Evolutionary conservation across 768 basidiomycete genomes (phyloP), one percentile per base, ranked within the genome.

Genomic region (Lentinula detonsa): DNA sequence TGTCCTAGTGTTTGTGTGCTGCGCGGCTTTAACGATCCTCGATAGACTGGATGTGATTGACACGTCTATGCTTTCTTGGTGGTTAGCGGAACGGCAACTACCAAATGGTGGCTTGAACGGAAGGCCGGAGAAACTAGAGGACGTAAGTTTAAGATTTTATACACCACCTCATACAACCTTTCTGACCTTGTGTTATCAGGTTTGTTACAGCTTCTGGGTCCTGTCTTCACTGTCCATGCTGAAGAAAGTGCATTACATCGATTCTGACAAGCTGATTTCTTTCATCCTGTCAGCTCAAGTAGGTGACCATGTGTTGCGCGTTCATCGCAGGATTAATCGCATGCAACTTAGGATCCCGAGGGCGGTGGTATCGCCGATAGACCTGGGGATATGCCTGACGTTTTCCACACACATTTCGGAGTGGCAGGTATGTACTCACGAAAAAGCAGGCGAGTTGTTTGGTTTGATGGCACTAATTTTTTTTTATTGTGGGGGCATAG

Each of bases 161-260:
- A 45, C 42, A 3, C 10, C 35, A 37, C 21, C 10, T 21, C 34
- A 35, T 5, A 31, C n/a, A 13, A 34, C 6, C 8, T 46, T 28
- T 4, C n/a, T 13, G 7, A 33, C n/a, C 63, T 45, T 37, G 10
- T 40, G 48, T 21, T 18, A n/a, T 5, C 62, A 96, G 94, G 93
- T 98, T 16, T 99, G 97, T 75, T 99, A 99, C 73, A 93, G 91
- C 67, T 94, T 93, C 75, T 99, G 95, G 95, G 93, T 95, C 4
- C 81, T 98, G 4, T 95, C 97, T 1, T 78, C 91, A 0, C 73
- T 98, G 57, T 85, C 93, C 28, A 95, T 98, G 60, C 72, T 99
- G 45, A 82, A 86, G 48, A 91, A 88, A 67, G 71, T 95, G 3
- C 73, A 81, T 0, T 98, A 95, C 93, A 96, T 99, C 67, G 88